Percentiles rank a stretch among this genome's conserved stretches.
Evolutionary conservation across 805 yeast genomes (phyloP).

Genomic region (Ogataea pini): DNA sequence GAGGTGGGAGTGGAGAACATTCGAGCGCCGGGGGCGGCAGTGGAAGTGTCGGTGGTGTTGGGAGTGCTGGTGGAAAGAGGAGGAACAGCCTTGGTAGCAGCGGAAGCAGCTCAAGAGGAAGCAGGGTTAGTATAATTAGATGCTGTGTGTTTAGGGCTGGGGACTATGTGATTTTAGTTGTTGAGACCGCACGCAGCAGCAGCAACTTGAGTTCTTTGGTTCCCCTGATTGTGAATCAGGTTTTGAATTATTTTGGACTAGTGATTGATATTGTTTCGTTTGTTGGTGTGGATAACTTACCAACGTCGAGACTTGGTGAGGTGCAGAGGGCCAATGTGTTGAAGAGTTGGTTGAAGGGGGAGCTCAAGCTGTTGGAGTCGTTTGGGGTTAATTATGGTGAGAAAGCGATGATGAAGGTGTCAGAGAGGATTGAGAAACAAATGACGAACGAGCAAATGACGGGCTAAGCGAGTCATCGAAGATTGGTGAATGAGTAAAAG

Average conservation of each 20-base stretch:
- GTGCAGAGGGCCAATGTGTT: conserved; percentile 75
- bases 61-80: no score
- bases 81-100: no score
- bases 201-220: conserved; percentile 68
- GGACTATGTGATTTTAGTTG: conserved; percentile 72
- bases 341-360: conserved; percentile 52
- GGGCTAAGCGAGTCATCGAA: not conserved
- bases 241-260: conserved; percentile 78
- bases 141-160: conserved; percentile 76
- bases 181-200: conserved; percentile 54
- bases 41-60: not conserved
- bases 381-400: conserved; percentile 71
- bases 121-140: not conserved
- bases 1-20: no score
- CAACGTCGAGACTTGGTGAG: conserved; percentile 69
- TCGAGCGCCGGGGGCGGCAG: not conserved
- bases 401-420: conserved; percentile 54
- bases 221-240: conserved; percentile 77
- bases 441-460: not conserved
- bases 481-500: no score
- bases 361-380: conserved; percentile 42
- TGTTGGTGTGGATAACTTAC: conserved; percentile 61
- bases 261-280: conserved; percentile 84
- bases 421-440: conserved; percentile 39
- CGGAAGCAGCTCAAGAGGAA: no score